Evolutionary conservation across 1,284 basidiomycete genomes (phyloP).

Genomic region (Trichosporon inkin): DNA sequence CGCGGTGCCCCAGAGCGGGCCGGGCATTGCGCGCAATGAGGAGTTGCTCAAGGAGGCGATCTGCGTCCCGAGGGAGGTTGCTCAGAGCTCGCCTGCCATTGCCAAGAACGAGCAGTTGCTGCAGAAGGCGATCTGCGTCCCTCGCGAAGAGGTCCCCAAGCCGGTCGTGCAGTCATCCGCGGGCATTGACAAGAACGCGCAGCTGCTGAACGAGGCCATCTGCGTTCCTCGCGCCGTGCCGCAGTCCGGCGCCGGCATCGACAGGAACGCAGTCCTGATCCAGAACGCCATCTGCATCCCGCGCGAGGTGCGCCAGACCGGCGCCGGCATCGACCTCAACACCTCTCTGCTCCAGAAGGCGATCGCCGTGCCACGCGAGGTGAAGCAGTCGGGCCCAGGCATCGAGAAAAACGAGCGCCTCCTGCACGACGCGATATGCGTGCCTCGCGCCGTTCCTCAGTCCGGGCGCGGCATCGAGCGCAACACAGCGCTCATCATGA

Average conservation of each 20-base stretch:
- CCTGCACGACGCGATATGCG: not conserved
- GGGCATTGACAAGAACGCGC: not conserved
- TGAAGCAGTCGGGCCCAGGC: not conserved
- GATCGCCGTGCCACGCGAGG: not conserved
- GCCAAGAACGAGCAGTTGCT: not conserved
- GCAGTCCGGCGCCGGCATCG: not conserved
- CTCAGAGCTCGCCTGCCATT: not conserved
- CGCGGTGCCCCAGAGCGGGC: not conserved
- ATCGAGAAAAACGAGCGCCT: not conserved
- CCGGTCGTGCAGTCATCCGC: not conserved
- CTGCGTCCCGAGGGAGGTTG: not conserved
- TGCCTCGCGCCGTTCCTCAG: not conserved
- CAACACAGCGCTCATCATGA: not conserved
- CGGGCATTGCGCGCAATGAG: not conserved
- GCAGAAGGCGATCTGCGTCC: not conserved
- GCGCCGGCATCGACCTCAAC: not conserved
- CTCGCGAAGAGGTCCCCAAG: not conserved
- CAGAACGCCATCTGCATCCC: not conserved
- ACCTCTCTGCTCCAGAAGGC: not conserved
- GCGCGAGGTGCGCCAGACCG: not conserved
- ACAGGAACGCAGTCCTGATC: not conserved
- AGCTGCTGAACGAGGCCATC: not conserved
- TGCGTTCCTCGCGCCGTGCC: not conserved
- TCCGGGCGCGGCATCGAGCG: not conserved
- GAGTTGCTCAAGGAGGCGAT: not conserved